Conservation (phyloP, 2,329 filamentous ascomycete species). For the Colletotrichum sublineola region DNA sequence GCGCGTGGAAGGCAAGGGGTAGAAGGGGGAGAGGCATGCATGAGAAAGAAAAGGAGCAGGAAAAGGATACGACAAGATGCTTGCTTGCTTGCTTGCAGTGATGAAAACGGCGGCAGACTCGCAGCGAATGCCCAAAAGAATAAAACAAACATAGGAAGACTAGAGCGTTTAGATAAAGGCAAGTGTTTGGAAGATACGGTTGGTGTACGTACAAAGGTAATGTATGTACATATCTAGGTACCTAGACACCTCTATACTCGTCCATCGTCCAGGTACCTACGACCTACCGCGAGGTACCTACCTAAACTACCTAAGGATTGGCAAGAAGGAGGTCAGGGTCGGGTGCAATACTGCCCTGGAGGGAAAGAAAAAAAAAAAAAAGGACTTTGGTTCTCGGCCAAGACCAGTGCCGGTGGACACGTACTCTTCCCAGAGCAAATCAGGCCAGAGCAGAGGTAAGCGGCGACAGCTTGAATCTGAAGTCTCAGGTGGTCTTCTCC, state of each 20-base stretch:
- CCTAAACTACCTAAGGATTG: no score
- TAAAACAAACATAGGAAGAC: background rate
- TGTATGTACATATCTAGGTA: background rate
- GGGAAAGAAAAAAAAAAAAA: background rate
- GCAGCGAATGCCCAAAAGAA: background rate
- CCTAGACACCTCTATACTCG: no score
- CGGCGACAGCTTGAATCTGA: background rate
- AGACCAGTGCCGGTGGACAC: background rate
- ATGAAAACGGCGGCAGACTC: background rate
- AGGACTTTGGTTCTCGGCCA: background rate
- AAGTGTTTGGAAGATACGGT: background rate
- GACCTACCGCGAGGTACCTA: no score
- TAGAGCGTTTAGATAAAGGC: background rate
- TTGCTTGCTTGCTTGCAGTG: background rate
- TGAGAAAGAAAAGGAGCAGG: background rate
- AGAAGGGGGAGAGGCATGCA: background rate
- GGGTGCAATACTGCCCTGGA: background rate
- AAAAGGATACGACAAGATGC: background rate
- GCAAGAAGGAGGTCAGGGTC: background rate
- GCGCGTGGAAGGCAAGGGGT: background rate
- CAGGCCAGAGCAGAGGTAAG: background rate
- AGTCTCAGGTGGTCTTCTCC: slow-evolving; percentile 5
- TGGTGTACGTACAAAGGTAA: background rate
- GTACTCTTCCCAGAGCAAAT: background rate
- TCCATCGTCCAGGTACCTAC: no score